These are phyloP conservation scores for Ustilago tritici DNA, from an alignment of 1,284 basidiomycete species.

Conservation along the genomic window DNA sequence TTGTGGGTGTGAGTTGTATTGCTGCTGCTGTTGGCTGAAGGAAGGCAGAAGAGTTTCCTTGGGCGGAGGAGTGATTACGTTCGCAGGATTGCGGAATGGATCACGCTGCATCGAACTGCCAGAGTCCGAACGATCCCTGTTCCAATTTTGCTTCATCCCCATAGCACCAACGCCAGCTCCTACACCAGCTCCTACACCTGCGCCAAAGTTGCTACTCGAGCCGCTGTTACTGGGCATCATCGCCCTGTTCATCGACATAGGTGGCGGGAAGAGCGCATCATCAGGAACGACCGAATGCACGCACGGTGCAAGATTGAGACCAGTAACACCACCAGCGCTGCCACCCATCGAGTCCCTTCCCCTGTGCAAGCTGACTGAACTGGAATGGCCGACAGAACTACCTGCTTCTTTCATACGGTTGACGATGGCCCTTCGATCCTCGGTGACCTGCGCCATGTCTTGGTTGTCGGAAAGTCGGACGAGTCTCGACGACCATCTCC, in stretches of 20 bases:
- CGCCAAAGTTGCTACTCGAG: conserved; percentile 12
- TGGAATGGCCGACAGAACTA: conserved; percentile 32
- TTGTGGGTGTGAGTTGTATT: not conserved
- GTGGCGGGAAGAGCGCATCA: conserved; percentile 50
- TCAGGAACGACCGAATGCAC: conserved; percentile 51
- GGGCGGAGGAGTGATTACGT: conserved; percentile 2
- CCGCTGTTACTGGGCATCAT: conserved; percentile 18
- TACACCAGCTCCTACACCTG: conserved; percentile 10
- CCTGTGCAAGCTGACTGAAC: conserved; percentile 41
- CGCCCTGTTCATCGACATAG: conserved; percentile 22
- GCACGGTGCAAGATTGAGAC: conserved; percentile 19
- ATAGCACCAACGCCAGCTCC: conserved; percentile 14
- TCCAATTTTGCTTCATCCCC: conserved; percentile 23
- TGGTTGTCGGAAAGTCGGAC: conserved; percentile 20
- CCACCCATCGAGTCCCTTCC: conserved; percentile 39
- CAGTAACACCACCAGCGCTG: not conserved
- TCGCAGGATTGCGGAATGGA: conserved; percentile 33
- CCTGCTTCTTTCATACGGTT: conserved; percentile 21
- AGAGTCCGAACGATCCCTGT: conserved; percentile 25
- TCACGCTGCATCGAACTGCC: conserved; percentile 19
- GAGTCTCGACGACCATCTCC: conserved; percentile 26
- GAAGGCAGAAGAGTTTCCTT: conserved; percentile 1
- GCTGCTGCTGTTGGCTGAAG: conserved; percentile 11
- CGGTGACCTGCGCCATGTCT: conserved; percentile 10
- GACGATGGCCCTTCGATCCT: conserved; percentile 24